phyloP scores from a whole-genome alignment of 2,329 filamentous ascomycete genomes.

The Colletotrichum simmondsii region DNA sequence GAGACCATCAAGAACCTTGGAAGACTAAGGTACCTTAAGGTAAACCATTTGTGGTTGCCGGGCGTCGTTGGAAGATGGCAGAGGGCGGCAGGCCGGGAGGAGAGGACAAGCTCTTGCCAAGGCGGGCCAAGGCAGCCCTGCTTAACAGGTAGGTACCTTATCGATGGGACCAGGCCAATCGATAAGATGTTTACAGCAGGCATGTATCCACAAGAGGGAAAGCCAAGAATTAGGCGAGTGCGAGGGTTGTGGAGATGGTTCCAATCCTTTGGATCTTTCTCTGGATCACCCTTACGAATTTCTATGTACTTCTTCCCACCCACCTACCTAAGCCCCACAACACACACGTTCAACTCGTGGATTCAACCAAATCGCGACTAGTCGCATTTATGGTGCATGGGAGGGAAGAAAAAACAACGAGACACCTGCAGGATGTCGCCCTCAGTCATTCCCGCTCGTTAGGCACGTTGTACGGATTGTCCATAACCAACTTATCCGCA shows the following conservation, averaged over 20 bases:
- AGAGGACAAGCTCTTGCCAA: not conserved
- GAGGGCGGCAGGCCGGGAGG: not conserved
- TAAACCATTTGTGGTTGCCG: not conserved
- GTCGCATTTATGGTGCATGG: too few relatives aligned
- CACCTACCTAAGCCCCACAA: not conserved
- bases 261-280: not conserved
- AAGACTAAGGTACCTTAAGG: too few relatives aligned
- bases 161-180: not conserved
- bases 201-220: not conserved
- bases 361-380: not conserved
- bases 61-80: not conserved
- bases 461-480: not conserved
- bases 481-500: not conserved
- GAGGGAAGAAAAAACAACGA: not conserved
- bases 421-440: not conserved
- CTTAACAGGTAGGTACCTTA: not conserved
- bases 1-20: too few relatives aligned
- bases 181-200: not conserved
- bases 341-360: not conserved
- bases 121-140: not conserved
- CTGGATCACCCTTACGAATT: not conserved
- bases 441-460: not conserved
- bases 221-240: slow-evolving; percentile 11
- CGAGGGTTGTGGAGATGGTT: not conserved
- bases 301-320: not conserved